Base-by-base conservation (phyloP, 1,139 yeast genomes). In the Taiozyma sp. region DNA sequence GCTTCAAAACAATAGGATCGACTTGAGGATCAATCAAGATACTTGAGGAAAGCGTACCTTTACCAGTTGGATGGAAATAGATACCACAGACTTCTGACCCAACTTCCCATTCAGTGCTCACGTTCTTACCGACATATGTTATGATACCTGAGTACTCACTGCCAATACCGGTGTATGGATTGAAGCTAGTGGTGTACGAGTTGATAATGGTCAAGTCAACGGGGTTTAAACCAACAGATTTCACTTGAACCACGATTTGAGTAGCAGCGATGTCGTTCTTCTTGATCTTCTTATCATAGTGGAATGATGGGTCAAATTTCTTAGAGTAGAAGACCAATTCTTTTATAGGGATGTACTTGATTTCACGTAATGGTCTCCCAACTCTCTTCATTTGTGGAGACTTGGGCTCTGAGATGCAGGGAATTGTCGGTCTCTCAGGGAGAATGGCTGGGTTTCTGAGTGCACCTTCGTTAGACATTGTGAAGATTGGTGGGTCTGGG, bases 71-170 rank as follows among this genome's bases (percentile, higher is more conserved):
- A 43, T 73, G 72, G 55, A 71, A 67, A 53, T 68, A 71, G 26
- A 76, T 62, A 10, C 95, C 96, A 60, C 78, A 78, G 1, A 86
- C 85, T 41, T 75, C 73, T 59, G 86, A 93, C 35, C 91, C 93
- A 6, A 68, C 76, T 30, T 70, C 66, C 65, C 77, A 76, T 13
- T 67, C 62, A 3, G 61, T 58, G 24, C 60, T 60, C 11, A 77
- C 66, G 6, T 66, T 63, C 0, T 67, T 64, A 10, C 95, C 95
- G 46, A 83, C 80, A 39, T 80, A 74, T 2, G 75, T 76, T 37
- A 88, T 73, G 1, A 71, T 70, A 39, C 96, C 96, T 13, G 85
- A 67, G 60, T 77, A 87, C 61, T 88, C 96, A 53, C 80, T 71
- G 4, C 93, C 91, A 32, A 83, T 61, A 9, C 88, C 89, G 50